These are phyloP conservation scores for Tetrahymena borealis DNA, from an alignment of 73 alveolate species.

Conservation along the genomic window DNA sequence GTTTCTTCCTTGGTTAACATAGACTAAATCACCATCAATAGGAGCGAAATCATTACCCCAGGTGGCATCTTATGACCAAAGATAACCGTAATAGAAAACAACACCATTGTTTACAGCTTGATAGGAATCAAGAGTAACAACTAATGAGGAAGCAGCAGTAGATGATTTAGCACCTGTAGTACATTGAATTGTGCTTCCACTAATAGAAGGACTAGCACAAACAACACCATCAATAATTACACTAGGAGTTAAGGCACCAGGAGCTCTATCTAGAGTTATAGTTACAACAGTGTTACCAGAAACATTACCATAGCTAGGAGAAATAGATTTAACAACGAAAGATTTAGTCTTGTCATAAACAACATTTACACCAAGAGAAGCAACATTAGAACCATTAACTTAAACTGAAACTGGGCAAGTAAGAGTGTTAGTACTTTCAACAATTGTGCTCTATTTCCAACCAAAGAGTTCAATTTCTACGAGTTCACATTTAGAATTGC, in stretches of 20 bases:
- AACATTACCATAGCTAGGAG: neutral
- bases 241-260: constrained; percentile 18
- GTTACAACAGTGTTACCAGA: neutral
- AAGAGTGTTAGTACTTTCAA: neutral
- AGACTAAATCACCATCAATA: constrained; percentile 52
- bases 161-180: constrained; percentile 45
- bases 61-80: constrained; percentile 54
- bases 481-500: constrained; percentile 17
- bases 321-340: neutral
- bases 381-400: neutral
- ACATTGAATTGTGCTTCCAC: constrained; percentile 39
- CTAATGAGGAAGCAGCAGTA: neutral
- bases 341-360: neutral
- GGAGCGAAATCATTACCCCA: constrained; percentile 81
- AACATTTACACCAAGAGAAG: neutral
- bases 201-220: constrained; percentile 24
- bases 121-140: constrained; percentile 33
- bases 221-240: constrained; percentile 52
- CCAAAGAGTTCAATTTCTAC: constrained; percentile 31
- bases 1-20: constrained; percentile 49
- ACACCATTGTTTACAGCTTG: constrained; percentile 39
- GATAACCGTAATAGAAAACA: constrained; percentile 42
- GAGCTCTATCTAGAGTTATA: constrained; percentile 6
- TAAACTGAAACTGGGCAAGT: constrained; percentile 7
- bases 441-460: neutral